A percentile compares a stretch with the other conserved stretches of the same genome.
phyloP scores from a whole-genome alignment of 73 alveolate species.

The Breviolum minutum region DNA sequence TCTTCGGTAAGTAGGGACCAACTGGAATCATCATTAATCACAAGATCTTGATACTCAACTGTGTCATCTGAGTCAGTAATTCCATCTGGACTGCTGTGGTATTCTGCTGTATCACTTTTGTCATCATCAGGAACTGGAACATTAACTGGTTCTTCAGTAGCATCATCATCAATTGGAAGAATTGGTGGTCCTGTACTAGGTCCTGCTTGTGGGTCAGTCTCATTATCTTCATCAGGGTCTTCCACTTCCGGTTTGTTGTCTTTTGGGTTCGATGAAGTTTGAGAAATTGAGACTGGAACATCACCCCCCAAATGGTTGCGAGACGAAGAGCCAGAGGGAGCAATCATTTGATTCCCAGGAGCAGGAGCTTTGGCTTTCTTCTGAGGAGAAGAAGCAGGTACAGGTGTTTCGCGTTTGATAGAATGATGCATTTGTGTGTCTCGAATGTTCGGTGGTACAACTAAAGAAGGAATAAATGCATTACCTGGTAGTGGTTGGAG shows the following conservation, averaged over 20 bases:
- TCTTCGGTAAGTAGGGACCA: background rate
- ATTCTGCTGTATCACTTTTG: too few relatives aligned
- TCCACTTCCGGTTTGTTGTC: background rate
- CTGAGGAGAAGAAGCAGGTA: too few relatives aligned
- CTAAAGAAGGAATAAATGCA: background rate
- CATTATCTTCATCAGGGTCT: background rate
- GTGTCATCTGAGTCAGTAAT: background rate
- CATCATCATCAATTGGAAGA: background rate
- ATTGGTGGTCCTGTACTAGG: background rate
- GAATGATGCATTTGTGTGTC: too few relatives aligned
- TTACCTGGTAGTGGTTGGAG: background rate
- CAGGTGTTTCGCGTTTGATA: too few relatives aligned
- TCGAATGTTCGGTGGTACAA: background rate
- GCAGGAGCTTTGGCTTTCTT: too few relatives aligned
- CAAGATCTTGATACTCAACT: background rate
- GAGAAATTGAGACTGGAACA: background rate
- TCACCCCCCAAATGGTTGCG: too few relatives aligned
- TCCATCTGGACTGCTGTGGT: background rate
- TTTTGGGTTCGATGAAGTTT: background rate
- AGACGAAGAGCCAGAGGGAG: too few relatives aligned
- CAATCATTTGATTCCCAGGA: too few relatives aligned
- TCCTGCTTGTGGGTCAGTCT: too few relatives aligned
- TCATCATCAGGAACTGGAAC: too few relatives aligned
- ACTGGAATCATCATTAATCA: background rate
- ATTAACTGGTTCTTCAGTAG: background rate